Conservation (phyloP, 176 grass and related monocot species). For the Avena eriantha region DNA sequence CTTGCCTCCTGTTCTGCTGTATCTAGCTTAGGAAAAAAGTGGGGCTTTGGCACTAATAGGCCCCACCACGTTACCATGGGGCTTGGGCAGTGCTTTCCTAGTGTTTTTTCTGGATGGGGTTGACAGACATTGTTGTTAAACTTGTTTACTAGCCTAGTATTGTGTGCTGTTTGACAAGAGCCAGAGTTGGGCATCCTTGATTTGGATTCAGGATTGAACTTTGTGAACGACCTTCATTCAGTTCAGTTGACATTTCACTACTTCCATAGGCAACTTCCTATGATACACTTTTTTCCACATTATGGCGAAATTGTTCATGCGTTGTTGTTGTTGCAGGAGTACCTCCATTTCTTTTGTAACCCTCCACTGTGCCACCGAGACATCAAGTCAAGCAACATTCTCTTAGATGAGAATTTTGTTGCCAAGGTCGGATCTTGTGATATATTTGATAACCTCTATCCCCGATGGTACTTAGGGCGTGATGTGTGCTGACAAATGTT, state of each 20-base stretch:
- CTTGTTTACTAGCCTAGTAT: neutral
- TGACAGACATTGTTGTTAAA: neutral
- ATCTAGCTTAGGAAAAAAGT: neutral
- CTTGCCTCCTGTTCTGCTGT: too few relatives aligned
- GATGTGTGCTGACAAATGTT: neutral
- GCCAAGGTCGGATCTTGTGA: constrained; percentile 66
- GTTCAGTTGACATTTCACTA: neutral
- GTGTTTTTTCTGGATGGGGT: neutral
- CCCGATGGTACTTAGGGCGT: neutral
- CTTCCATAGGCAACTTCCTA: neutral
- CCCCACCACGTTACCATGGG: constrained; percentile 22
- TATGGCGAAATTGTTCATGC: too few relatives aligned
- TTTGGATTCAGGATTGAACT: constrained; percentile 17
- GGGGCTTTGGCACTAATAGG: constrained; percentile 2
- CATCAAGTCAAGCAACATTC: constrained; percentile 98
- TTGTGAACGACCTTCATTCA: neutral
- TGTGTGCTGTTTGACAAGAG: constrained; percentile 1
- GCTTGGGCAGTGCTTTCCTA: constrained; percentile 16
- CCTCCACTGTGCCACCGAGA: constrained; percentile 97
- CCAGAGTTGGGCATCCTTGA: neutral
- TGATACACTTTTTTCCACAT: neutral
- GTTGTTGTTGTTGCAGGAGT: constrained; percentile 65
- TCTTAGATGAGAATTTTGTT: constrained; percentile 90
- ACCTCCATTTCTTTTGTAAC: constrained; percentile 99
- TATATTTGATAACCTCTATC: neutral